Evolutionary conservation across 768 basidiomycete species (phyloP), one percentile per base, ranked within the genome.

Genomic region (Leccinellum albellum): DNA sequence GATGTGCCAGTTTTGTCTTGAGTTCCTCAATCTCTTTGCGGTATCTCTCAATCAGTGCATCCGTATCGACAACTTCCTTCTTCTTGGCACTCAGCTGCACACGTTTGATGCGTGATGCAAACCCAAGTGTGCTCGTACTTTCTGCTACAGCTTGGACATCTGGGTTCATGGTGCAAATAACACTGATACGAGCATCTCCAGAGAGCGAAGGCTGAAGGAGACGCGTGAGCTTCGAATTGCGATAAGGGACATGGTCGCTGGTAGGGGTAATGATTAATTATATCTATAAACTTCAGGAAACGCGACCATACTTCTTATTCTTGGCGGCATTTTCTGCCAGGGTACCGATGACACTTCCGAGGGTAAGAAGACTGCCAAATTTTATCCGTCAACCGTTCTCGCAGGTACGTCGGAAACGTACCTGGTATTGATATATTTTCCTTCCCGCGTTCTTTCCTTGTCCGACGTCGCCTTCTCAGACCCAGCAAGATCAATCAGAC

Each of bases 401-500:
- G 9, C 6, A 31, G n/a, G 20, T 21, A 10, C 3, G 8, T 33
- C 23, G 6, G 14, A 48, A 48, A 60, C 67, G 9, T 24, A 86
- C 88, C 87, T 89, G 4, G 89, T 91, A 66, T 99, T 99, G 74
- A 98, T 99, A 67, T 94, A 96, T 68, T 90, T 92, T 13, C 96
- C 97, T 71, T 99, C 97, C 46, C 89, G 82, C n/a, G 94, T 94
- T 46, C 97, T 78, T 56, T 98, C 94, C 70, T 95, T 96, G 71
- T 95, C 93, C 1, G 89, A 91, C 0, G 95, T 98, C 0, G 95
- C 96, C 69, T 88, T 93, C 70, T 99, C 97, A 0, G 94, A 96
- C 4, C 97, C 97, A 50, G 97, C 97, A 12, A 99, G 78, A 79
- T 99, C 94, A 57, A 97, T 97, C 49, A 97, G 77, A 69, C 89